Evolutionary conservation across 257 asterid species (phyloP), one percentile per base, ranked within the genome.

Genomic region (Datura wrightii): DNA sequence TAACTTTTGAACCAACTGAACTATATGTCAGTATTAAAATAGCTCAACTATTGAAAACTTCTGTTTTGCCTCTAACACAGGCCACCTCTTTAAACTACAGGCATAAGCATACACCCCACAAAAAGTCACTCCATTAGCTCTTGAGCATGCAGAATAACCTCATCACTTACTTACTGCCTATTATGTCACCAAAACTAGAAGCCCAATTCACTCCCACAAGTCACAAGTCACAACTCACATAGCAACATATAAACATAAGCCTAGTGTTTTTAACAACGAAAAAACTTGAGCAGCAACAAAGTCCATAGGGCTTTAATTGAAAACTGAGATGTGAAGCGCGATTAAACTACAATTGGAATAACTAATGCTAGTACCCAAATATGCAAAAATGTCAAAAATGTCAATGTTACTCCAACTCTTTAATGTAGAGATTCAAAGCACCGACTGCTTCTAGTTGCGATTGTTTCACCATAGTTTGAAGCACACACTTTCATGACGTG

Each of bases 371-470:
- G 48, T 66, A 66, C 74, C 74, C 44, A 66, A 36, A 66, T 66
- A 66, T 5, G 36, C 46, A 36, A 66, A 36, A 14, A 66, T 36
- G n/a, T 66, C 46, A 36, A 66, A 36, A 14, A 66, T 36, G n/a
- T 66, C 74, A 66, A 36, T 8, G 36, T 66, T 66, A 36, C 74
- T 36, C 74, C 74, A 66, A 66, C 74, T 66, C 48, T 66, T 66
- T 41, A 66, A 14, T 36, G 19, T 36, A 36, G 19, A 66, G 74
- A 66, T 66, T 66, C 19, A 66, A 66, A 36, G 74, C 46, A 66
- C 46, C 48, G 41, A 66, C 48, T 66, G 24, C 46, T 65, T 65
- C 72, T 36, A 13, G 74, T 36, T 36, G 48, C 48, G 48, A 66
- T 66, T 18, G 10, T 36, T 41, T 36, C 74, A 66, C 48, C 46